phyloP scores from a whole-genome alignment of 1,284 basidiomycete genomes.

The Moesziomyces sp. region DNA sequence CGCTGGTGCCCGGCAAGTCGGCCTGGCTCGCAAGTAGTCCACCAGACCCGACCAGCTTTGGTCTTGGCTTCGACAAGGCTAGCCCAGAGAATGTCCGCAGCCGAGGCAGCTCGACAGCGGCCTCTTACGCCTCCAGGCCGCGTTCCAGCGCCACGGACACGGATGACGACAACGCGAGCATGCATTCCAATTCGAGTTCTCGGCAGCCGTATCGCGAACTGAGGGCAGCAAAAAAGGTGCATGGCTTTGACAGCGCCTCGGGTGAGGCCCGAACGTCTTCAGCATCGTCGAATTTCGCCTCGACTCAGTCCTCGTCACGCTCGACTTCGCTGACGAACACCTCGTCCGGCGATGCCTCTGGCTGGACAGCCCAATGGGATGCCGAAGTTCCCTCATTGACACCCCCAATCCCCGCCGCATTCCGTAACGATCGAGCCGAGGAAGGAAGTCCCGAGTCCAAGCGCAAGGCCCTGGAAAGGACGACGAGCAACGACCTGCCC shows the following conservation, averaged over 20 bases:
- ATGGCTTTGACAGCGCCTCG: constrained; percentile 23
- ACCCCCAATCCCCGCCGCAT: constrained; percentile 48
- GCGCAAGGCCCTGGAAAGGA: constrained; percentile 15
- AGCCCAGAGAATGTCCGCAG: constrained; percentile 36
- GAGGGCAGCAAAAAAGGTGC: constrained; percentile 36
- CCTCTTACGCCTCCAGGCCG: constrained; percentile 7
- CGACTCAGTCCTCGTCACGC: constrained; percentile 1
- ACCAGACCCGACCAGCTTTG: constrained; percentile 47
- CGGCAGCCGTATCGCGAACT: constrained; percentile 41
- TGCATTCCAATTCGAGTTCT: constrained; percentile 42
- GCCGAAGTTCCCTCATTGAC: constrained; percentile 38
- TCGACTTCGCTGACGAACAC: constrained; percentile 5
- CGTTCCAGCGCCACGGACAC: constrained; percentile 34
- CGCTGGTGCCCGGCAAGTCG: constrained; percentile 35
- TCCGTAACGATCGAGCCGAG: constrained; percentile 19
- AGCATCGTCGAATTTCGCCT: constrained; percentile 10
- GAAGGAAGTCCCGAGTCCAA: constrained; percentile 20
- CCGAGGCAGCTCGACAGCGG: constrained; percentile 15
- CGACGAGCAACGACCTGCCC: constrained; percentile 17
- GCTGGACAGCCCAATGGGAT: constrained; percentile 35
- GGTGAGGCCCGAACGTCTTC: constrained; percentile 11
- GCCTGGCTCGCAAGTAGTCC: constrained; percentile 50
- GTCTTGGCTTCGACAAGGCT: constrained; percentile 42
- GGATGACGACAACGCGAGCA: constrained; percentile 43
- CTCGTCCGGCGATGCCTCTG: constrained; percentile 9